A percentile compares a stretch with the other conserved stretches of the same genome.
These are phyloP conservation scores for Austroboletus novae-zelandiae DNA, from an alignment of 1,284 basidiomycete genomes.

Conservation along the genomic window DNA sequence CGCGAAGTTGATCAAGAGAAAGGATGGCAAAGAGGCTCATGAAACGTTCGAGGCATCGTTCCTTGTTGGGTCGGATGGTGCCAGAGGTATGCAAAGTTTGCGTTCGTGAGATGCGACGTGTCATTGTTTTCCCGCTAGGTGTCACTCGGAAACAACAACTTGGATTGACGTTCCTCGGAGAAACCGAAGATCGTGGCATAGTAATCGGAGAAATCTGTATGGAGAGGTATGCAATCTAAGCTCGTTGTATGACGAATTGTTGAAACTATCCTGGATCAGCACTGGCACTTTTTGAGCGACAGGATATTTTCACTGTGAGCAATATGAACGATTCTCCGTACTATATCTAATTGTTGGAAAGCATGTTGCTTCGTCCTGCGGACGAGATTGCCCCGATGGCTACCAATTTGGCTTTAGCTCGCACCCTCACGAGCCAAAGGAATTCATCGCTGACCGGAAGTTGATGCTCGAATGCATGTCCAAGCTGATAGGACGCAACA, in stretches of 20 bases:
- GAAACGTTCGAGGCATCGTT: constrained; percentile 23
- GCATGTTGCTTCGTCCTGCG: not conserved
- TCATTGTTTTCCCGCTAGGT: constrained; percentile 6
- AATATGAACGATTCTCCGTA: not conserved
- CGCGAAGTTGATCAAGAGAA: constrained; percentile 23
- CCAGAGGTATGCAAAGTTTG: constrained; percentile 20
- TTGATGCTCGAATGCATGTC: constrained; percentile 18
- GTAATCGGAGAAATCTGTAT: constrained; percentile 41
- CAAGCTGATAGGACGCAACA: constrained; percentile 8
- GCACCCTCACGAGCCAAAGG: constrained; percentile 26
- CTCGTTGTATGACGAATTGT: not conserved
- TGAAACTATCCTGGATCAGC: constrained; percentile 11
- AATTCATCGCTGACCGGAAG: constrained; percentile 22
- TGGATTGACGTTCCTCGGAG: constrained; percentile 44
- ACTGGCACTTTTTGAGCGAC: constrained; percentile 33
- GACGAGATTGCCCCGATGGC: constrained; percentile 27
- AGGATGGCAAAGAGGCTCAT: constrained; percentile 10
- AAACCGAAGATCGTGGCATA: constrained; percentile 34
- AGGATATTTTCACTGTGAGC: not conserved
- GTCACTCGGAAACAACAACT: constrained; percentile 42
- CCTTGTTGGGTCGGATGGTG: constrained; percentile 41
- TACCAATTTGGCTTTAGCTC: constrained; percentile 35
- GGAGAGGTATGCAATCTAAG: constrained; percentile 28
- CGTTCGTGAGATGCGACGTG: not conserved
- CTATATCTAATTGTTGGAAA: not conserved